These are phyloP conservation scores for Turnera subulata DNA, from an alignment of 345 rosid genomes.

Conservation along the genomic window DNA sequence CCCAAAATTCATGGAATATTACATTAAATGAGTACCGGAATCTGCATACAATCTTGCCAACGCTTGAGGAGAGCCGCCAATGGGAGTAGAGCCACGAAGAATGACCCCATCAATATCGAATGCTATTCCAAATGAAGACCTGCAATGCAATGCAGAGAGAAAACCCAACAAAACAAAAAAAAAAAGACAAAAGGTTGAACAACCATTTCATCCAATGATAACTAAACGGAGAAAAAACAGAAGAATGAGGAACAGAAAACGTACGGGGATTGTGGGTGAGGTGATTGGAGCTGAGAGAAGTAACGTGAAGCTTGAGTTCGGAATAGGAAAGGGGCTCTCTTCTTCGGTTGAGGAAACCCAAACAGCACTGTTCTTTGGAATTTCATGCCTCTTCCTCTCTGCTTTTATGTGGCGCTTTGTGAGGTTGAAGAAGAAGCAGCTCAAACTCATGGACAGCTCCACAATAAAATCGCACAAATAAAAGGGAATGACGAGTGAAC, in stretches of 20 bases:
- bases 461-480: too few species aligned
- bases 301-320: conserved; percentile 2
- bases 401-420: not conserved
- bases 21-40: conserved; percentile 20
- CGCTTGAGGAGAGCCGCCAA: conserved; percentile 45
- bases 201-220: too few species aligned
- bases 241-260: too few species aligned
- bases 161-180: not conserved
- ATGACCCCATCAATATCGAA: conserved; percentile 52
- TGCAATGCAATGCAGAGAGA: not conserved
- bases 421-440: not conserved
- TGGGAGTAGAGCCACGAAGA: conserved; percentile 36
- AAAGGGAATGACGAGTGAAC: too few species aligned
- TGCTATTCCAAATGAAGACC: conserved; percentile 45
- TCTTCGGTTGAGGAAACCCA: not conserved
- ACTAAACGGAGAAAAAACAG: too few species aligned
- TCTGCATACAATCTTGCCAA: conserved; percentile 31
- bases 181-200: not conserved
- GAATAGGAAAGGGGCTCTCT: conserved; percentile 1
- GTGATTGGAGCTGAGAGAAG: conserved; percentile 8
- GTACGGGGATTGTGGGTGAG: not conserved
- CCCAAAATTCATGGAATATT: not conserved
- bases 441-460: too few species aligned
- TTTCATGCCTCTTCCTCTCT: not conserved
- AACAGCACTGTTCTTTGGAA: conserved; percentile 4